phyloP scores from a whole-genome alignment of 2,329 filamentous ascomycete species.

The Sphaerostilbella broomeana region DNA sequence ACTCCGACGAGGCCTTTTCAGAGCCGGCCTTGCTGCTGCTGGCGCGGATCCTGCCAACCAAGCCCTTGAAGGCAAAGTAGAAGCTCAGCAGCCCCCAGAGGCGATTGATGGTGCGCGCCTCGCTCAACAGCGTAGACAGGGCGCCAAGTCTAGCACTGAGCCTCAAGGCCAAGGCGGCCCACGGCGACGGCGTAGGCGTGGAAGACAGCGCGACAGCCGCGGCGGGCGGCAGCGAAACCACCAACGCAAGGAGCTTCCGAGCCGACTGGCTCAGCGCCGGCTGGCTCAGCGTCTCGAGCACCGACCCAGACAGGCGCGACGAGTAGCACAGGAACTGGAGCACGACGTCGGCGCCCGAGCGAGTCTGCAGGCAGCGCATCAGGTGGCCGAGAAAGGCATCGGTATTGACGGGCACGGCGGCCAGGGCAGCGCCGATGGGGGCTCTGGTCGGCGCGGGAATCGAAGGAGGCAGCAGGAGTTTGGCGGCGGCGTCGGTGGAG shows the following conservation, averaged over 20 bases:
- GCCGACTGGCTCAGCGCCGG: conserved; percentile 50
- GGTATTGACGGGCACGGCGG: conserved; percentile 22
- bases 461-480: conserved; percentile 8
- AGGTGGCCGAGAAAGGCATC: conserved; percentile 52
- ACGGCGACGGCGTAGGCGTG: conserved; percentile 29
- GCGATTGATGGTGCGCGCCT: conserved; percentile 65
- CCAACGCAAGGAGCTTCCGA: conserved; percentile 45
- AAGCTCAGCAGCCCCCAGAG: conserved; percentile 73
- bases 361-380: conserved; percentile 59
- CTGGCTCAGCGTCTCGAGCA: conserved; percentile 47
- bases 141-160: conserved; percentile 49
- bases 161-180: conserved; percentile 39
- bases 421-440: conserved; percentile 11
- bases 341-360: conserved; percentile 61
- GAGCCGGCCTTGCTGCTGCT: conserved; percentile 18
- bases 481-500: neutral
- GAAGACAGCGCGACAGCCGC: conserved; percentile 40
- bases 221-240: conserved; percentile 44
- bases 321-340: conserved; percentile 65
- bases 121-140: conserved; percentile 60
- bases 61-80: conserved; percentile 57
- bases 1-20: conserved; percentile 13
- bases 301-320: conserved; percentile 47
- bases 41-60: conserved; percentile 31
- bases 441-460: conserved; percentile 11